Percentiles rank a stretch among this genome's conserved stretches.
Evolutionary conservation across 1,284 basidiomycete species (phyloP).

Genomic region (Lentinus polychrous): DNA sequence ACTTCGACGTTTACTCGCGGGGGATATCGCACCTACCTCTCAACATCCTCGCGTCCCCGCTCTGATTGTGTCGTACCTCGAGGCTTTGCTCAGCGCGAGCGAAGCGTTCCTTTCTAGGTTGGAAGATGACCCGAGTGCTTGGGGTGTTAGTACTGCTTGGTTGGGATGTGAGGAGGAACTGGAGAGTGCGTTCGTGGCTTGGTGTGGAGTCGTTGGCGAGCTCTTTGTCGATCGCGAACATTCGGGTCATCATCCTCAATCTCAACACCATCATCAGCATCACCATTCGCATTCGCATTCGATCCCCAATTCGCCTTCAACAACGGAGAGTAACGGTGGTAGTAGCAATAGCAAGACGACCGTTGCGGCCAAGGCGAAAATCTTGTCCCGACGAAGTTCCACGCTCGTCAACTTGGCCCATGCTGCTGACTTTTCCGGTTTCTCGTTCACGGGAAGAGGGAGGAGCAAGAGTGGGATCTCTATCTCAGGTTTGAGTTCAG

Average conservation of each 20-base stretch:
- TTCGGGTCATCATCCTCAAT: slow-evolving; percentile 20
- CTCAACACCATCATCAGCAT: slow-evolving; percentile 2
- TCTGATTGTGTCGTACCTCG: slow-evolving; percentile 45
- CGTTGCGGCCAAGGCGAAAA: too few species aligned
- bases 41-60: slow-evolving; percentile 36
- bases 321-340: too few species aligned
- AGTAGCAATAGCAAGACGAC: too few species aligned
- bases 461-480: too few species aligned
- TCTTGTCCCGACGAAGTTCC: too few species aligned
- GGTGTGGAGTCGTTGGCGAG: slow-evolving; percentile 54
- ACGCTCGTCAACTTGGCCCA: too few species aligned
- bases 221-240: slow-evolving; percentile 36
- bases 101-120: slow-evolving; percentile 40
- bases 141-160: slow-evolving; percentile 55
- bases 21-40: slow-evolving; percentile 22
- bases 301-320: neutral
- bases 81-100: slow-evolving; percentile 41
- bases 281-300: neutral
- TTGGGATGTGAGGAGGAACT: slow-evolving; percentile 45
- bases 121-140: slow-evolving; percentile 52
- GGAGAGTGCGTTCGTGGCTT: slow-evolving; percentile 50
- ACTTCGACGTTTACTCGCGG: slow-evolving; percentile 33
- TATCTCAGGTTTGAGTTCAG: too few species aligned
- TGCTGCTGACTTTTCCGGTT: too few species aligned
- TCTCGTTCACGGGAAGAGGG: too few species aligned